Base-by-base conservation (phyloP, 192 early-diverging fungal species). In the Martensiomyces pterosporus region DNA sequence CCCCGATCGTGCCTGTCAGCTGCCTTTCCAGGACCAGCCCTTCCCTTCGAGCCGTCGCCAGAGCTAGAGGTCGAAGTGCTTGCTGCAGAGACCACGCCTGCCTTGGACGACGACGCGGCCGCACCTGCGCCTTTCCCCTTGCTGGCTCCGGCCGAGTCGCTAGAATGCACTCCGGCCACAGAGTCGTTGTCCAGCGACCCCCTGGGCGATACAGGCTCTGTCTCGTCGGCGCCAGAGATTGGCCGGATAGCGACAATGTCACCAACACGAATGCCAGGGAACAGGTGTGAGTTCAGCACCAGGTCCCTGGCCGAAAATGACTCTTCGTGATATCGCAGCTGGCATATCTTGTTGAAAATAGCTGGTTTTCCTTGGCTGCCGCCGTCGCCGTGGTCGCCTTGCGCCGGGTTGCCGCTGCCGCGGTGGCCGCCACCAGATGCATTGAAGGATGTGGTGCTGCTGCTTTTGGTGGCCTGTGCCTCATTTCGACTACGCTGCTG, bases 161-260 rank as follows among this genome's bases (percentile, higher is more conserved):
- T 49, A 6, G 43, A n/a, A 50, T 59, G 51, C 29, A 22, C 24
- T 35, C 21, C 46, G 8, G 43, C 22, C 14, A 36, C 29, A 1
- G 48, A 6, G 34, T 65, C 57, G 39, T 23, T 54, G 41, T 67
- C 70, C 24, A 61, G 23, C 17, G 54, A 56, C 34, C 49, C 52
- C 4, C 55, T 47, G 12, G 64, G 58, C 15, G 54, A 65, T 10
- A 36, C 46, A 29, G 39, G 15, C 12, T 66, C 67, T 18, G 51
- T 52, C 16, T 33, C 41, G 27, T 64, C 58, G 32, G 47, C 42
- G 37, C 52, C 59, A 4, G 24, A 14, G 3, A 71, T 17, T 5
- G 63, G 67, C 27, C 47, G 41, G n/a, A 77, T 64, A 15, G 61
- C 52, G 4, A 77, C 61, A 35, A 71, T 49, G 36, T 77, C 75